Conservation (phyloP, 2,329 filamentous ascomycete genomes). For the Aaosphaeria pasadenensis region DNA sequence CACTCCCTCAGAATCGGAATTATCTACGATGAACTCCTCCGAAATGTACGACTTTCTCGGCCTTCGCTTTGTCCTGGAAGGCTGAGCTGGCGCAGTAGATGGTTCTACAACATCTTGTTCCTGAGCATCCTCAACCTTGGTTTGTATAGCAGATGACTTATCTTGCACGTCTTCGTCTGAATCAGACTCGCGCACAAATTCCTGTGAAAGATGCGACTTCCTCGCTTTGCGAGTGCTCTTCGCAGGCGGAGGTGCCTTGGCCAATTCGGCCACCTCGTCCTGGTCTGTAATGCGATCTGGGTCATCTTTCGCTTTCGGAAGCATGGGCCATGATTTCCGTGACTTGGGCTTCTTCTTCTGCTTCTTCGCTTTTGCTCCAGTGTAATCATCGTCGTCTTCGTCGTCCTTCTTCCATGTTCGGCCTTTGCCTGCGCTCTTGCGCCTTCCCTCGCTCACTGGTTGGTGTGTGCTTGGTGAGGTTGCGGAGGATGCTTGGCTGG, state of each 20-base stretch:
- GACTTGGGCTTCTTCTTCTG: slow-evolving; percentile 1
- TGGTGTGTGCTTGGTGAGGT: too few species aligned
- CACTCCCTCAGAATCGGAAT: slow-evolving; percentile 5
- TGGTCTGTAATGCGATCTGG: neutral
- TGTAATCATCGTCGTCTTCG: slow-evolving; percentile 22
- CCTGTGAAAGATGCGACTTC: neutral
- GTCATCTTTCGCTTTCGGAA: neutral
- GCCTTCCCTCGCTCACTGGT: too few species aligned
- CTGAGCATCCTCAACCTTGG: too few species aligned
- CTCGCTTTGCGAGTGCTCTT: neutral
- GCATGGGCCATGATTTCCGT: neutral
- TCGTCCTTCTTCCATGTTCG: slow-evolving; percentile 19
- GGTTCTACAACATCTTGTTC: neutral
- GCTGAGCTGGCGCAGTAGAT: neutral
- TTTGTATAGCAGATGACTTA: neutral
- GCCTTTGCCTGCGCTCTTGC: neutral
- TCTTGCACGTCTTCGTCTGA: neutral
- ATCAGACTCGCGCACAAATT: neutral
- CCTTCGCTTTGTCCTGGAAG: slow-evolving; percentile 4
- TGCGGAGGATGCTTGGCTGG: too few species aligned
- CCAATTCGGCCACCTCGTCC: neutral
- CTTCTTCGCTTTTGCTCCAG: slow-evolving; percentile 1
- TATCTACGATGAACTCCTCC: slow-evolving; percentile 7
- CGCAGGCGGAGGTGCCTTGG: neutral
- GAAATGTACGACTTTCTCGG: slow-evolving; percentile 6